Percentiles rank a stretch among this genome's conserved stretches.
These are phyloP conservation scores for Yarrowia galli DNA, from an alignment of 1,139 yeast genomes.

Conservation along the genomic window DNA sequence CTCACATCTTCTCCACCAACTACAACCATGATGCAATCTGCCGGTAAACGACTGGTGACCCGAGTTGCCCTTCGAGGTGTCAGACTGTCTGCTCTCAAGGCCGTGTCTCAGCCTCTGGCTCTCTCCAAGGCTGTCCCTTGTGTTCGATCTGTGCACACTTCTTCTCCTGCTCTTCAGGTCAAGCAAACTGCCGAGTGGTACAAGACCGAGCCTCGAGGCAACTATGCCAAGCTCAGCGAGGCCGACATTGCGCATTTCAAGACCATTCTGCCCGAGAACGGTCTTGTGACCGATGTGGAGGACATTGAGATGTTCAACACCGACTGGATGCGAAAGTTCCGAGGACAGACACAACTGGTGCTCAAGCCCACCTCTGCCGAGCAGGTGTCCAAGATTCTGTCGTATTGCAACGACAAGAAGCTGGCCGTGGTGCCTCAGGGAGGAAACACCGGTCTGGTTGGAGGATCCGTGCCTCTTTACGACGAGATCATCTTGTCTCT, in stretches of 20 bases:
- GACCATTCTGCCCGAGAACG: slow-evolving; percentile 60
- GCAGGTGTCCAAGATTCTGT: slow-evolving; percentile 77
- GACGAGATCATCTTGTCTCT: slow-evolving; percentile 85
- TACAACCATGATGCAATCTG: slow-evolving; percentile 17
- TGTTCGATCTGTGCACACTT: not conserved
- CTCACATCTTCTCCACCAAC: not conserved
- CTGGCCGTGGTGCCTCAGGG: slow-evolving; percentile 96
- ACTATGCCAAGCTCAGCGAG: slow-evolving; percentile 57
- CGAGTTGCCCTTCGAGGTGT: not conserved
- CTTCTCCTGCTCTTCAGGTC: slow-evolving; percentile 40
- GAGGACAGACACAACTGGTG: slow-evolving; percentile 83
- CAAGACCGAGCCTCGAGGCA: slow-evolving; percentile 45
- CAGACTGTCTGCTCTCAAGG: too few species aligned
- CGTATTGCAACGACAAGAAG: slow-evolving; percentile 78
- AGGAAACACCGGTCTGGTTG: slow-evolving; percentile 96
- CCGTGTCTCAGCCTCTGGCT: not conserved
- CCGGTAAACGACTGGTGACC: slow-evolving; percentile 18
- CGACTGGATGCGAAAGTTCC: slow-evolving; percentile 96
- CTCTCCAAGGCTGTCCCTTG: not conserved
- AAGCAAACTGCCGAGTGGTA: slow-evolving; percentile 50
- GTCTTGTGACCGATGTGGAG: slow-evolving; percentile 60
- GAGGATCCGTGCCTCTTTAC: slow-evolving; percentile 92
- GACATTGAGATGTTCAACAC: slow-evolving; percentile 80
- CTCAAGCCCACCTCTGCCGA: slow-evolving; percentile 84
- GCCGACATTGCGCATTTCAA: slow-evolving; percentile 70